phyloP scores from a whole-genome alignment of 768 basidiomycete genomes.

The Russula sp. region DNA sequence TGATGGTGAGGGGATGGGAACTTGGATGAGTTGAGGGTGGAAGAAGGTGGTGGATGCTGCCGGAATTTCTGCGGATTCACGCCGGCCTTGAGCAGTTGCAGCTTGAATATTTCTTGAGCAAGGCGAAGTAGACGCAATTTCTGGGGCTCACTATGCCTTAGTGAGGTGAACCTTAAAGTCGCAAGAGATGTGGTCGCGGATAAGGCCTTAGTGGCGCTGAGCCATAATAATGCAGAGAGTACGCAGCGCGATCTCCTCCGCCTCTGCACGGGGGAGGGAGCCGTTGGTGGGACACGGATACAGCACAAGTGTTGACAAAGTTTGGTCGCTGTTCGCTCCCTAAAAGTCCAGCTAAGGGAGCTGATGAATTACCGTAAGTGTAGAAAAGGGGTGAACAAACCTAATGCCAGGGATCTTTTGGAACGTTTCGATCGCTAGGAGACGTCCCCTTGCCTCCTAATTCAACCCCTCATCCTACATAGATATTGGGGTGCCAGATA shows the following conservation, averaged over 20 bases:
- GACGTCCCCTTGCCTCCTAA: slow-evolving; percentile 25
- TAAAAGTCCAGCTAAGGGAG: slow-evolving; percentile 2
- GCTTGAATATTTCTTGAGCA: not conserved
- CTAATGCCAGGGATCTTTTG: slow-evolving; percentile 41
- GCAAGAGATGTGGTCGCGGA: slow-evolving; percentile 39
- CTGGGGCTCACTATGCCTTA: slow-evolving; percentile 47
- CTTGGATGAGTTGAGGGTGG: slow-evolving; percentile 38
- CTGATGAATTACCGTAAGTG: not conserved
- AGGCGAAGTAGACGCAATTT: not conserved
- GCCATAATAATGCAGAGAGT: not conserved
- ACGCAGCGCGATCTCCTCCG: slow-evolving; percentile 40
- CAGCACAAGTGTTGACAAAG: slow-evolving; percentile 47
- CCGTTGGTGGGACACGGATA: slow-evolving; percentile 35
- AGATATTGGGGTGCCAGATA: not conserved
- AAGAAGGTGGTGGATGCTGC: slow-evolving; percentile 38
- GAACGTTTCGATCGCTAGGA: slow-evolving; percentile 29
- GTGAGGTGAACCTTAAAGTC: too few relatives aligned
- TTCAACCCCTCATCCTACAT: slow-evolving; percentile 19
- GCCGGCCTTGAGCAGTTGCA: slow-evolving; percentile 35
- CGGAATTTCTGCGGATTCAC: slow-evolving; percentile 32
- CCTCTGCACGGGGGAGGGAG: slow-evolving; percentile 34
- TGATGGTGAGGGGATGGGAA: slow-evolving; percentile 31
- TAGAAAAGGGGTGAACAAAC: slow-evolving; percentile 29
- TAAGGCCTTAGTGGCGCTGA: slow-evolving; percentile 39
- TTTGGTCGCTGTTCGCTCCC: slow-evolving; percentile 31